Conservation (phyloP, 176 grass and related monocot genomes). For the Guadua angustifolia region DNA sequence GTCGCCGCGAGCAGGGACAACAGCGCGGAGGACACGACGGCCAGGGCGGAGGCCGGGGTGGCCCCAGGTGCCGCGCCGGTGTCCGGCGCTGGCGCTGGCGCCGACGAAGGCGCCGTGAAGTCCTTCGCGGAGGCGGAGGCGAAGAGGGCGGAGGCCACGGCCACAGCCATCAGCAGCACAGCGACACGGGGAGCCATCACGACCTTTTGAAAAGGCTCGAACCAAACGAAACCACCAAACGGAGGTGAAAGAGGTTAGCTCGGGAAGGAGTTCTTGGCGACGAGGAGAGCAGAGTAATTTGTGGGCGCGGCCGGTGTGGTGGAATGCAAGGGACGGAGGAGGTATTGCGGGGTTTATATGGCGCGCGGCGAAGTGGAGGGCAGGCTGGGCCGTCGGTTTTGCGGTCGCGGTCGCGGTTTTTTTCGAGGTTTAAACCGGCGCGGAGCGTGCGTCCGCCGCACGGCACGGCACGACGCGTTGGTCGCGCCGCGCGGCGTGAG, state of each 20-base stretch:
- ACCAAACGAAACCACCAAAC: not conserved
- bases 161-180: constrained; percentile 15
- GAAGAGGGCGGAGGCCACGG: not conserved
- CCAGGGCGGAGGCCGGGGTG: not conserved
- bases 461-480: not conserved
- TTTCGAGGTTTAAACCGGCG: too few relatives aligned
- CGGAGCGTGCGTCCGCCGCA: not conserved
- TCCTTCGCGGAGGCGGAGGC: constrained; percentile 29
- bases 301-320: not conserved
- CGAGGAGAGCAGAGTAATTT: not conserved
- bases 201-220: too few relatives aligned
- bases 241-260: not conserved
- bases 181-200: constrained; percentile 43
- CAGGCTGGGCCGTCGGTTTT: not conserved
- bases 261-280: not conserved
- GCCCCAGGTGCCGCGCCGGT: constrained; percentile 4
- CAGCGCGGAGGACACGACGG: constrained; percentile 24
- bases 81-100: constrained; percentile 30
- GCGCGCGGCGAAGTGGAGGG: not conserved
- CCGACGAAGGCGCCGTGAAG: constrained; percentile 30
- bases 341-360: not conserved
- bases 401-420: constrained; percentile 12
- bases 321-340: not conserved
- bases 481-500: not conserved
- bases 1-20: constrained; percentile 15